Conservation (phyloP, 2,329 filamentous ascomycete species). For the Pyrenochaeta sp. region DNA sequence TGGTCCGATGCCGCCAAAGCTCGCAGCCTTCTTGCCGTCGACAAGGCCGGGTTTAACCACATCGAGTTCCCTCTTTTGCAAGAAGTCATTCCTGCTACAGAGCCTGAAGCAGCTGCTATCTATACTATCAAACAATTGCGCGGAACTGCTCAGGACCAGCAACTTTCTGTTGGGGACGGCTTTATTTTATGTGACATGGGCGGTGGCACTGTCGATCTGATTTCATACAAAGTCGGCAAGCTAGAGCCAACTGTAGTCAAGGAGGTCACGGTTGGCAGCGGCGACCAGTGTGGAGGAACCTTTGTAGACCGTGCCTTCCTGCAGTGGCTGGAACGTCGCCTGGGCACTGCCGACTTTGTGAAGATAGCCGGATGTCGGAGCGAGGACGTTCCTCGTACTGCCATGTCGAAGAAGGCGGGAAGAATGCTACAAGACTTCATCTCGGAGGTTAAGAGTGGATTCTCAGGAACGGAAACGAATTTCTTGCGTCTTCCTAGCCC, state of each 20-base stretch:
- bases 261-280: conserved; percentile 31
- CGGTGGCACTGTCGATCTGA: conserved; percentile 39
- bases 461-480: conserved; percentile 25
- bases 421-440: conserved; percentile 33
- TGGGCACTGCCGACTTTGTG: conserved; percentile 28
- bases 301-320: conserved; percentile 36
- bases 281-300: conserved; percentile 37
- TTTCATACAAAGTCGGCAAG: conserved; percentile 26
- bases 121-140: conserved; percentile 27
- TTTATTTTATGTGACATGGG: conserved; percentile 43
- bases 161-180: conserved; percentile 22
- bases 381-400: conserved; percentile 19
- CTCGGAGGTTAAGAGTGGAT: conserved; percentile 26
- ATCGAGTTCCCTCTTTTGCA: conserved; percentile 11
- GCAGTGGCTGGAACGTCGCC: conserved; percentile 25
- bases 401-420: conserved; percentile 11
- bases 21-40: conserved; percentile 22
- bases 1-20: conserved; percentile 36
- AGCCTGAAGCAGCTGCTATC: conserved; percentile 39
- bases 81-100: conserved; percentile 9
- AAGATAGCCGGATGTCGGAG: conserved; percentile 22
- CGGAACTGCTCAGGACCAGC: conserved; percentile 12
- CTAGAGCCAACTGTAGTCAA: conserved; percentile 20
- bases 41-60: conserved; percentile 28
- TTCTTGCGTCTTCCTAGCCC: conserved; percentile 23